Conservation (phyloP, 495 filamentous ascomycete genomes). For the Penicillium samsonianum region DNA sequence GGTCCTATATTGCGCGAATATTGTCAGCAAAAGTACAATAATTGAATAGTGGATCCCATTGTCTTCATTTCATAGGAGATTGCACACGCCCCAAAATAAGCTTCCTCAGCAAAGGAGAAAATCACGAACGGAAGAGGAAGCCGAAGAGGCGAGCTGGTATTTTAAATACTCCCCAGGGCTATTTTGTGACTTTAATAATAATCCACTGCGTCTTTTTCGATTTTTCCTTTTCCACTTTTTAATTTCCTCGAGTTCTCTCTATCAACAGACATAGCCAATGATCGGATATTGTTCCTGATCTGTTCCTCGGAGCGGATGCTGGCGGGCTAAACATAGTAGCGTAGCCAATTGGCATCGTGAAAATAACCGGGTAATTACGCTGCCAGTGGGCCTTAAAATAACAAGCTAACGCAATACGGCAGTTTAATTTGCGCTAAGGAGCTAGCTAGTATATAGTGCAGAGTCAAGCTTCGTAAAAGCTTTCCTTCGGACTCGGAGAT, state of each 20-base stretch:
- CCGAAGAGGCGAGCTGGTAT: background rate
- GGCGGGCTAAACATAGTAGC: background rate
- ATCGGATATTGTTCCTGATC: background rate
- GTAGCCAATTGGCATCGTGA: background rate
- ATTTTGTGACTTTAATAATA: background rate
- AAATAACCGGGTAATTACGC: background rate
- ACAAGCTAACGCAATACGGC: background rate
- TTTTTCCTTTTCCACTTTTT: background rate
- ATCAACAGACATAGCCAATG: background rate
- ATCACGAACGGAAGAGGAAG: background rate
- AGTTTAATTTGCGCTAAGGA: background rate
- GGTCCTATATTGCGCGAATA: background rate
- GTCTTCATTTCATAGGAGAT: background rate
- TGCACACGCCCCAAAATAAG: background rate
- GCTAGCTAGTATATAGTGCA: background rate
- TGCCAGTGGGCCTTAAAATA: background rate
- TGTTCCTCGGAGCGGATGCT: constrained; percentile 1
- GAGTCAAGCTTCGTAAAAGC: constrained; percentile 7
- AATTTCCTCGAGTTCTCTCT: background rate
- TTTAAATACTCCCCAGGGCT: background rate
- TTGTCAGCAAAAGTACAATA: background rate
- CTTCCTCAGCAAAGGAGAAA: background rate
- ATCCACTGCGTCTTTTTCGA: background rate
- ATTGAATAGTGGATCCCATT: background rate
- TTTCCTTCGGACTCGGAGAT: constrained; percentile 3